A percentile compares a stretch with the other conserved stretches of the same genome.
These are phyloP conservation scores for Suhomyces xylopsoci DNA, from an alignment of 805 yeast species.

Conservation along the genomic window DNA sequence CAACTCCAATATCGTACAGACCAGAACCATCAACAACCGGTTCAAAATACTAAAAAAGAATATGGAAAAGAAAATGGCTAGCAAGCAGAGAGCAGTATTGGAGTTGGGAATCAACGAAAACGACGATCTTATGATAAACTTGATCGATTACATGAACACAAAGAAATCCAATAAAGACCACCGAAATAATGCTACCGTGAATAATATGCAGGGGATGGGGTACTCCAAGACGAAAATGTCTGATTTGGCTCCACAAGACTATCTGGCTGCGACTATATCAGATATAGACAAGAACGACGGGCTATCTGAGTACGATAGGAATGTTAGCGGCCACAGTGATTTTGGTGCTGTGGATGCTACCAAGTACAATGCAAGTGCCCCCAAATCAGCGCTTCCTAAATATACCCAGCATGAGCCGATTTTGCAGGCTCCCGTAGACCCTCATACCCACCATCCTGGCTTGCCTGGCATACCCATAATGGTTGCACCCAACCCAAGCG, in stretches of 20 bases:
- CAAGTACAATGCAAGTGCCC: neutral
- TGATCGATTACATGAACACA: constrained; percentile 12
- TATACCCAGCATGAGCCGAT: neutral
- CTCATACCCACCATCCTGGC: neutral
- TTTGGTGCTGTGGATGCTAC: neutral
- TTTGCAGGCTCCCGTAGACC: neutral
- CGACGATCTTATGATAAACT: constrained; percentile 18
- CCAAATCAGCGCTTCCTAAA: neutral
- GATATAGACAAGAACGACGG: neutral
- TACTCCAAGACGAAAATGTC: neutral
- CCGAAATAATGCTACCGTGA: neutral
- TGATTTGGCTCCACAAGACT: neutral
- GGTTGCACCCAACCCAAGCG: neutral
- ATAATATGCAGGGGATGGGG: neutral
- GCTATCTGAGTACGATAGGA: neutral
- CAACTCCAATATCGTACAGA: constrained; percentile 19
- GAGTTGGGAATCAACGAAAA: constrained; percentile 25
- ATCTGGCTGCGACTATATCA: neutral
- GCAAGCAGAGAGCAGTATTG: constrained; percentile 6
- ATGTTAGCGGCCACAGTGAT: neutral
- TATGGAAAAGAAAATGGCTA: constrained; percentile 14
- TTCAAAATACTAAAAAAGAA: constrained; percentile 20
- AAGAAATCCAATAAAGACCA: constrained; percentile 2
- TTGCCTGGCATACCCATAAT: neutral
- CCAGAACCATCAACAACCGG: constrained; percentile 25